Evolutionary conservation across 306 rosid species (phyloP), one percentile per base, ranked within the genome.

Genomic region (Delonix regia): DNA sequence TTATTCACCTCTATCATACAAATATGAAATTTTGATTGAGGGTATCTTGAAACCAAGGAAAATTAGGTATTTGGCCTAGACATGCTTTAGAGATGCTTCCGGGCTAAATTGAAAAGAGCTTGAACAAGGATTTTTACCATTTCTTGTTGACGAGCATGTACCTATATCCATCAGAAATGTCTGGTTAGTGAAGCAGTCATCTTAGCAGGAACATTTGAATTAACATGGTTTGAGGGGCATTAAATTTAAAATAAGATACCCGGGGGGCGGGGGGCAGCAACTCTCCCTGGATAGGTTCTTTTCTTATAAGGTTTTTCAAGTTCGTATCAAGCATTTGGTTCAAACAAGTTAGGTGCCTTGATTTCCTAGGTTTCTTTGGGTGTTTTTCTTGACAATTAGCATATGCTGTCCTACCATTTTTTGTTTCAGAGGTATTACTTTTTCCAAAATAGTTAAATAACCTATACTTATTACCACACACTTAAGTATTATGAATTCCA

Each of bases 341-440:
- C 15, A 13, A 0, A 25, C 0, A 25, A 57, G 64, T 57, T 25
- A 25, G 53, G 34, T 69, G 33, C 15, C 25, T 61, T 33, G 39
- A 27, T 27, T 59, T 61, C 15, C 33, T 6, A 7, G 12, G 24
- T 64, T 64, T 21, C 27, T 38, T n/a, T 18, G 44, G 68, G 7
- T 61, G 22, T 39, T 62, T 64, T 48, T 64, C 16, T 64, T 13
- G 22, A 64, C 16, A 36, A 64, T 66, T 34, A 4, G 13, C 19
- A 62, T 39, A 8, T 67, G 62, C 24, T 62, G 18, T 33, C 39
- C 34, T 9, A 4, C 16, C 27, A 57, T 69, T 45, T 78, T 57
- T 34, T 73, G 72, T 48, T 47, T 41, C 49, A 28, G 34, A 56
- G 49, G 56, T 15, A 60, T 24, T 71, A 33, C n/a, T 63, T 34